Evolutionary conservation across 768 basidiomycete genomes (phyloP).

Genomic region (Phaffia australis): DNA sequence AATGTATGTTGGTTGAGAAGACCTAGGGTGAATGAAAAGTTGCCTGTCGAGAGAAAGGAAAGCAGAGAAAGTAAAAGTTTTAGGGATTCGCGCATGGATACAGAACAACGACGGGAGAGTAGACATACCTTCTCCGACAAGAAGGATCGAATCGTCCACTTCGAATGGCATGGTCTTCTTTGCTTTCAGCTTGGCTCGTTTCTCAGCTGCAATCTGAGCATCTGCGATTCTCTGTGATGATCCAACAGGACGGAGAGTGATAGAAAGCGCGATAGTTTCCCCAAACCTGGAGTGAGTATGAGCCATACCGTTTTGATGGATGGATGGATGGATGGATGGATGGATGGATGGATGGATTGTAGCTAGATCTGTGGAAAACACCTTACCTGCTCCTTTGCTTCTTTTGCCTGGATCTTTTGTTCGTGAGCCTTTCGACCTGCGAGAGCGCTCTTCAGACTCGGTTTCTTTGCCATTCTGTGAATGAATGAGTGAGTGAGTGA

Average conservation of each 20-base stretch:
- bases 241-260: too few species aligned
- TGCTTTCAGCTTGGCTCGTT: not conserved
- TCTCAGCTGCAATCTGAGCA: conserved; percentile 8
- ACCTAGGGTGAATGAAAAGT: conserved; percentile 81
- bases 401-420: not conserved
- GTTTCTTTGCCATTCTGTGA: conserved; percentile 4
- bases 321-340: not conserved
- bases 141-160: conserved; percentile 39
- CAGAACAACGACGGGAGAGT: not conserved
- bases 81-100: not conserved
- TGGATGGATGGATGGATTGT: not conserved
- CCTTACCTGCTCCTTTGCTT: conserved; percentile 12
- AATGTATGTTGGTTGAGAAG: conserved; percentile 48
- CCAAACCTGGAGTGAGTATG: not conserved
- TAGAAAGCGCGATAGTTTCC: not conserved
- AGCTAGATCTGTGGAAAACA: too few species aligned
- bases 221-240: not conserved
- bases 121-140: conserved; percentile 68
- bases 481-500: not conserved
- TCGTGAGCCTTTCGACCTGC: not conserved
- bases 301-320: not conserved
- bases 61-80: not conserved
- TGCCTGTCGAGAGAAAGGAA: conserved; percentile 35
- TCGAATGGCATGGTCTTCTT: conserved; percentile 12
- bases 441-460: conserved; percentile 7